A percentile compares a stretch with the other conserved stretches of the same genome.
Conservation (phyloP, 1,139 yeast genomes). For the Lodderomyces jiufengensis region DNA sequence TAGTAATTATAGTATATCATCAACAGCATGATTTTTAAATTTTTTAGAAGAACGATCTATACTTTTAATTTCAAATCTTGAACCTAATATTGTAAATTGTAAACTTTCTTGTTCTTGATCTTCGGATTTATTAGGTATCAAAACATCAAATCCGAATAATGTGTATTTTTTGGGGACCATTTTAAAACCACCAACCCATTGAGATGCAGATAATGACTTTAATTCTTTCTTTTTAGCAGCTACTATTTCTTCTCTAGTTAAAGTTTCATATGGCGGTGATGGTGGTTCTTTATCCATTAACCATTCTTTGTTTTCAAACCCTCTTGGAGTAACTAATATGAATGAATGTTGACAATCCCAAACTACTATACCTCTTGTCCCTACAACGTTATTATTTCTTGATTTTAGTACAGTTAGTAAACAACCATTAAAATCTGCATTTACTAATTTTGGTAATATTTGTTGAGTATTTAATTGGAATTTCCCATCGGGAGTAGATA, state of each 20-base stretch:
- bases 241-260: slow-evolving; percentile 4
- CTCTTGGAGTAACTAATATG: slow-evolving; percentile 56
- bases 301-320: slow-evolving; percentile 33
- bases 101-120: slow-evolving; percentile 24
- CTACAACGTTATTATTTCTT: slow-evolving; percentile 55
- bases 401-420: slow-evolving; percentile 56
- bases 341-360: slow-evolving; percentile 85
- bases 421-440: slow-evolving; percentile 87
- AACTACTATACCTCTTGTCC: slow-evolving; percentile 71
- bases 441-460: slow-evolving; percentile 55
- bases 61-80: slow-evolving; percentile 71
- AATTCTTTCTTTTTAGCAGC: not conserved
- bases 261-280: no score
- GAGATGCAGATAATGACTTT: slow-evolving; percentile 20
- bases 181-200: slow-evolving; percentile 49
- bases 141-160: slow-evolving; percentile 53
- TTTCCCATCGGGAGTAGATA: slow-evolving; percentile 28
- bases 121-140: slow-evolving; percentile 21
- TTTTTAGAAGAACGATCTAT: slow-evolving; percentile 83
- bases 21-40: slow-evolving; percentile 75
- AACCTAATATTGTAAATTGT: slow-evolving; percentile 72
- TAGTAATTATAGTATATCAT: slow-evolving; percentile 41
- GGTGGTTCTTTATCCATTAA: slow-evolving; percentile 16
- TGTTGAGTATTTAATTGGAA: slow-evolving; percentile 18
- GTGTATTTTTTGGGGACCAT: slow-evolving; percentile 60